Percentiles rank a stretch among this genome's conserved stretches.
Evolutionary conservation across 1,284 basidiomycete genomes (phyloP).

Genomic region (Ceratobasidium sp.): DNA sequence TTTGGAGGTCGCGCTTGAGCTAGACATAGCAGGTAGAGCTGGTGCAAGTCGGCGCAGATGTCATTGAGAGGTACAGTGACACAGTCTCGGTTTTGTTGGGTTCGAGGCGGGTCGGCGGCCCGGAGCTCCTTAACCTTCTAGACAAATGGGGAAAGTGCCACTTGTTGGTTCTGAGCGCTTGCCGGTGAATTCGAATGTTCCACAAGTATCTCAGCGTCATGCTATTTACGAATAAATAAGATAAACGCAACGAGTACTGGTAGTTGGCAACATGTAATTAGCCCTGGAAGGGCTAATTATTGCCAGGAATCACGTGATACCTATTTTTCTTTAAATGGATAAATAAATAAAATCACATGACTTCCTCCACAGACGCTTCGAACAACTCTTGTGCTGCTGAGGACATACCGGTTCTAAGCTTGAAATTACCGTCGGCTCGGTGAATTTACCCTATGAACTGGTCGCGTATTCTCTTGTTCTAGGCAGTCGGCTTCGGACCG

Average conservation of each 20-base stretch:
- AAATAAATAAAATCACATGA: not conserved
- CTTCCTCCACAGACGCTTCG: not conserved
- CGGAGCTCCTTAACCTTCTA: not conserved
- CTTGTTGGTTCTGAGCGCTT: not conserved
- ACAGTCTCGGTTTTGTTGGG: constrained; percentile 53
- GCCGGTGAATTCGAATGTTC: not conserved
- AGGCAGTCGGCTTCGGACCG: constrained; percentile 10
- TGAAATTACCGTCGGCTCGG: not conserved
- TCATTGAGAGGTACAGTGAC: constrained; percentile 53
- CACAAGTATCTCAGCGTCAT: too few relatives aligned
- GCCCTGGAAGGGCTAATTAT: not conserved
- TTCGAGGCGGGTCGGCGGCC: constrained; percentile 54
- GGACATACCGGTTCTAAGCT: constrained; percentile 2
- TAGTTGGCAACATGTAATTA: not conserved
- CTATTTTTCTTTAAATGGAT: too few relatives aligned
- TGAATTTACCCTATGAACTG: constrained; percentile 4
- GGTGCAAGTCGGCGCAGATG: not conserved
- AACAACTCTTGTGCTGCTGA: not conserved
- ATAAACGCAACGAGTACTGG: not conserved
- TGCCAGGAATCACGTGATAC: too few relatives aligned
- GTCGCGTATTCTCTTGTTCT: not conserved
- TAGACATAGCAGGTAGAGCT: constrained; percentile 14
- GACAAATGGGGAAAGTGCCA: constrained; percentile 14
- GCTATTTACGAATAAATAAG: too few relatives aligned
- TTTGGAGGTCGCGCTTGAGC: not conserved